Base-by-base conservation (phyloP, 495 filamentous ascomycete species). In the Penicillium ochrochloron region DNA sequence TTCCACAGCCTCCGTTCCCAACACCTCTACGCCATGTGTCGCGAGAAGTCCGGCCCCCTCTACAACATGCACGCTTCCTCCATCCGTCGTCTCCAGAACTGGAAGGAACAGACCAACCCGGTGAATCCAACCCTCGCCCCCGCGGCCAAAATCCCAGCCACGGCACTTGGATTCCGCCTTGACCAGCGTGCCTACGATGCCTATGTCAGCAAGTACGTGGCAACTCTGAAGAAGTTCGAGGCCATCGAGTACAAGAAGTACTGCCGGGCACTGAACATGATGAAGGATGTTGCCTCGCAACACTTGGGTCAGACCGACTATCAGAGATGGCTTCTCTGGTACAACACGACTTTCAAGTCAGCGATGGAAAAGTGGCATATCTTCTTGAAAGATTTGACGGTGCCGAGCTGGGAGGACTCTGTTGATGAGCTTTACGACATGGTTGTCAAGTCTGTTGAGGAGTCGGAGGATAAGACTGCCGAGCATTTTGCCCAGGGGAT, bases 341-440 rank as follows among this genome's bases (percentile, higher is more conserved):
- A 67, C 68, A 17, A 64, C 4, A 14, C 17, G 1, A 14, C 27
- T 2, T 78, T 73, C 44, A 52, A 65, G 23, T 12, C 2, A n/a
- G 61, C 67, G 44, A 77, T 73, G 73, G 15, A 41, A 1, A 66
- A 71, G 58, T 75, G 75, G 74, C 69, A 76, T 53, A 15, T 10
- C 0, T 65, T 60, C 5, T 17, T 72, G 2, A 11, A 60, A 0
- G 33, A 42, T 3, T 2, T 76, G 39, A 12, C 46, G 17, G 17
- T 78, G 8, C 75, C 75, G 0, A 48, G 57, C 15, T 75, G 66
- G 67, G 73, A 73, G 34, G 69, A 74, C 5, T 51, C 67, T 4
- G 55, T 76, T 6, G 61, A 71, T 11, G 70, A 76, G 5, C 23
- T 78, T 5, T 66, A 65, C 25, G 19, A 53, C 1, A 59, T 69